Percentiles rank a stretch among this genome's conserved stretches.
These are phyloP conservation scores for Aspergillus quadricinctus DNA, from an alignment of 2,329 filamentous ascomycete genomes.

Conservation along the genomic window DNA sequence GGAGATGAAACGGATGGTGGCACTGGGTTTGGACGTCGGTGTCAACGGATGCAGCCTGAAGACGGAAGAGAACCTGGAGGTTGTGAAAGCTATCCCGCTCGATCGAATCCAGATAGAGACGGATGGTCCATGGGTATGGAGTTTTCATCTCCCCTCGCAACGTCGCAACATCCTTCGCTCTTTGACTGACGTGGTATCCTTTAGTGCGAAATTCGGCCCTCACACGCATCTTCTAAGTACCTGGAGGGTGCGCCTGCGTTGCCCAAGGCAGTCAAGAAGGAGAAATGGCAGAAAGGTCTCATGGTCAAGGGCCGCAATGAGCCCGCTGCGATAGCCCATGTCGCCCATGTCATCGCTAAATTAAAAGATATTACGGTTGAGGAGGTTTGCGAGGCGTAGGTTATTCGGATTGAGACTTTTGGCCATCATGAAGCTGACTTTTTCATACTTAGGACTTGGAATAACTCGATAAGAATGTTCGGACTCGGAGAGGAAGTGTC, in stretches of 20 bases:
- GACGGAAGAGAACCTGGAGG: slow-evolving; percentile 82
- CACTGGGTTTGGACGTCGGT: slow-evolving; percentile 82
- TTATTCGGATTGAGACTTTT: slow-evolving; percentile 12
- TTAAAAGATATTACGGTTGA: slow-evolving; percentile 77
- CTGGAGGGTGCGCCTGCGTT: slow-evolving; percentile 64
- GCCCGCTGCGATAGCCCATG: slow-evolving; percentile 76
- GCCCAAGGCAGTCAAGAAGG: slow-evolving; percentile 88
- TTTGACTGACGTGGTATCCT: slow-evolving; percentile 3
- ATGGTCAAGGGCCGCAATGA: slow-evolving; percentile 97
- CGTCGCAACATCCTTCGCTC: neutral
- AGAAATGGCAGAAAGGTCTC: slow-evolving; percentile 80
- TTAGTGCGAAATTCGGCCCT: slow-evolving; percentile 83
- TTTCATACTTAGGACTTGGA: slow-evolving; percentile 57
- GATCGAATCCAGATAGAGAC: slow-evolving; percentile 89
- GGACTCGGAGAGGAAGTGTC: slow-evolving; percentile 53
- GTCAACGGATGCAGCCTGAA: slow-evolving; percentile 97
- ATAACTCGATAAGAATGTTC: slow-evolving; percentile 77
- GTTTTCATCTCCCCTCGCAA: neutral
- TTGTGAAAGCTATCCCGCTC: slow-evolving; percentile 74
- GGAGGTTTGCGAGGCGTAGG: slow-evolving; percentile 75
- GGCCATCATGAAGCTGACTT: slow-evolving; percentile 17
- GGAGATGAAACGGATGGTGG: slow-evolving; percentile 77
- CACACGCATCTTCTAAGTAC: slow-evolving; percentile 77
- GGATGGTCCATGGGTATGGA: slow-evolving; percentile 74
- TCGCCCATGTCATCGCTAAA: slow-evolving; percentile 82